These are phyloP conservation scores for Alternaria ethzedia DNA, from an alignment of 2,329 filamentous ascomycete genomes.

Conservation along the genomic window DNA sequence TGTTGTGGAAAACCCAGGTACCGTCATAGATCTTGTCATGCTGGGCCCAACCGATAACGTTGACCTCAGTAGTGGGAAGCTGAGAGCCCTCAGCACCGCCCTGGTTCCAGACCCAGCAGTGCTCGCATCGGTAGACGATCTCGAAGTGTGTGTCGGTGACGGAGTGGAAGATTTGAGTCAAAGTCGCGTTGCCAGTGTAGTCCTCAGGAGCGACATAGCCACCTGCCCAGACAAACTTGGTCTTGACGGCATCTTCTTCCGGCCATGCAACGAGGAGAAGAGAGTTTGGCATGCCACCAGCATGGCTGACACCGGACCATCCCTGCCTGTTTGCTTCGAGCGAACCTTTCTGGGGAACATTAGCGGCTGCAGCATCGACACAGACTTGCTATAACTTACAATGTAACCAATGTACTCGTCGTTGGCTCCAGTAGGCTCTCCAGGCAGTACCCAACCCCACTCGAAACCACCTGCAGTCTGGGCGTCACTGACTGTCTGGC, in stretches of 20 bases:
- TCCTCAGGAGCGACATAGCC: slow-evolving; percentile 65
- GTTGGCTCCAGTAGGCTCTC: slow-evolving; percentile 24
- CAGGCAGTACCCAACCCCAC: slow-evolving; percentile 45
- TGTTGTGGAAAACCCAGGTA: slow-evolving; percentile 60
- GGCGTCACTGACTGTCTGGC: slow-evolving; percentile 28
- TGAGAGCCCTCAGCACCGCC: slow-evolving; percentile 49
- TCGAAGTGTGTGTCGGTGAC: slow-evolving; percentile 66
- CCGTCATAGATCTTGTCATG: slow-evolving; percentile 50
- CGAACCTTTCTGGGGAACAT: slow-evolving; percentile 36
- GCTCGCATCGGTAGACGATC: slow-evolving; percentile 69
- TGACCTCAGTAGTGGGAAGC: slow-evolving; percentile 42
- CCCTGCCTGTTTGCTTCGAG: slow-evolving; percentile 35
- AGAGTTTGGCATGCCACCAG: slow-evolving; percentile 43
- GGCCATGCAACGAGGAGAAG: slow-evolving; percentile 45
- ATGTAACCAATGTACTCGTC: slow-evolving; percentile 49
- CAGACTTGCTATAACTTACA: slow-evolving; percentile 19
- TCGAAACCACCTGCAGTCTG: slow-evolving; percentile 45
- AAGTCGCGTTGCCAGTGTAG: slow-evolving; percentile 67
- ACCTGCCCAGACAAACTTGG: slow-evolving; percentile 45
- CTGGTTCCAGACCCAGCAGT: slow-evolving; percentile 55
- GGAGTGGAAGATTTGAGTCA: slow-evolving; percentile 66
- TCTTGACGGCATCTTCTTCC: slow-evolving; percentile 35
- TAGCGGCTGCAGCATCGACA: slow-evolving; percentile 2
- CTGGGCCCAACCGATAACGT: slow-evolving; percentile 64
- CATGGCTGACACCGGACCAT: slow-evolving; percentile 48